phyloP scores from a whole-genome alignment of 768 basidiomycete species.

The Tubosaeta brunneosetosa region DNA sequence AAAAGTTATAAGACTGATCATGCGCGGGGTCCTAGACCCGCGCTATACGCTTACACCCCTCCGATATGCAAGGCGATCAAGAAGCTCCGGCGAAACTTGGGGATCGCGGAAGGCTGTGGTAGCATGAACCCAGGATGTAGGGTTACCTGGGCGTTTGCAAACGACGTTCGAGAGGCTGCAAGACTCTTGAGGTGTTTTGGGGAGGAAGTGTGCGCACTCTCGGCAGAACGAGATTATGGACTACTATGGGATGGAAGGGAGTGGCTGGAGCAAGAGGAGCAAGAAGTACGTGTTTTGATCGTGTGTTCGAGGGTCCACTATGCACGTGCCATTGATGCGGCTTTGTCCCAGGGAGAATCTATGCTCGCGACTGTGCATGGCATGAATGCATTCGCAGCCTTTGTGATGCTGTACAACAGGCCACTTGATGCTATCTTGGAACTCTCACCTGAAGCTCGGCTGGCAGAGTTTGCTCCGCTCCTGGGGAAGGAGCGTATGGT shows the following conservation, averaged over 20 bases:
- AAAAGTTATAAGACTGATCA: slow-evolving; percentile 28
- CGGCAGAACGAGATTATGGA: slow-evolving; percentile 34
- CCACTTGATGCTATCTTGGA: slow-evolving; percentile 54
- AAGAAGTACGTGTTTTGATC: slow-evolving; percentile 39
- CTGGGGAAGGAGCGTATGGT: slow-evolving; percentile 54
- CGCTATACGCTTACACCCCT: slow-evolving; percentile 51
- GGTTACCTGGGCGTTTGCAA: slow-evolving; percentile 60
- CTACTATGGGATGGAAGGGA: slow-evolving; percentile 53
- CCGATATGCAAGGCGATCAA: slow-evolving; percentile 67
- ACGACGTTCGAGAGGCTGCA: slow-evolving; percentile 55
- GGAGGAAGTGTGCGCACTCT: slow-evolving; percentile 47
- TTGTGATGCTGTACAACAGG: slow-evolving; percentile 54
- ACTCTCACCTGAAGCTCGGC: slow-evolving; percentile 43
- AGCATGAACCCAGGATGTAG: slow-evolving; percentile 41
- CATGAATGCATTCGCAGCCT: slow-evolving; percentile 69
- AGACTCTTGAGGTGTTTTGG: slow-evolving; percentile 52
- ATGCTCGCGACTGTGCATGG: slow-evolving; percentile 52
- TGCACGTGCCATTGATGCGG: slow-evolving; percentile 13
- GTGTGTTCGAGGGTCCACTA: slow-evolving; percentile 3
- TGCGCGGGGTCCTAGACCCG: slow-evolving; percentile 4
- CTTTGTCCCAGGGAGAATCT: slow-evolving; percentile 49
- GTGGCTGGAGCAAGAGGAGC: slow-evolving; percentile 58
- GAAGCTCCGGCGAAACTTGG: slow-evolving; percentile 59
- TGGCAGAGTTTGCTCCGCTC: slow-evolving; percentile 40
- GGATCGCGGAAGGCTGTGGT: slow-evolving; percentile 56